Percentiles rank a stretch among this genome's conserved stretches.
phyloP scores from a whole-genome alignment of 495 filamentous ascomycete genomes.

The Chlorociboria aeruginascens region DNA sequence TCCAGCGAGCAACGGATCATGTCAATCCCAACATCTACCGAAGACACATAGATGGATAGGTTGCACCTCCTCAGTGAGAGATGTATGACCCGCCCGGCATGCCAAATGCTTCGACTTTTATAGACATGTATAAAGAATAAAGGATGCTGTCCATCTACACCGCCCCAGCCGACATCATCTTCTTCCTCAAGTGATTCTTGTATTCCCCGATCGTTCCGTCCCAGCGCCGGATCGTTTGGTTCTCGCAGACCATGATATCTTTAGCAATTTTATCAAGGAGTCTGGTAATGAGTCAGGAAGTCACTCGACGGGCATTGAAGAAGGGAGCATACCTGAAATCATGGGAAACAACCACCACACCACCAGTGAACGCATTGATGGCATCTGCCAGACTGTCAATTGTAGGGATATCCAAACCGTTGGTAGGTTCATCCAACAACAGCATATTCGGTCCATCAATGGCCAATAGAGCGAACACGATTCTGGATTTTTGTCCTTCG shows the following conservation, averaged over 20 bases:
- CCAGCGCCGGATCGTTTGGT: conserved; percentile 84
- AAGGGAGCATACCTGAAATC: conserved; percentile 70
- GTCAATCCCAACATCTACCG: neutral
- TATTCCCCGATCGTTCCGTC: conserved; percentile 82
- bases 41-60: neutral
- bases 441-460: conserved; percentile 98
- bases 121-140: neutral
- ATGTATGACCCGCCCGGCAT: neutral
- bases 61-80: neutral
- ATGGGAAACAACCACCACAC: conserved; percentile 96
- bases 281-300: conserved; percentile 32
- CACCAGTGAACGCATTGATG: conserved; percentile 90
- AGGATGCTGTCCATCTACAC: conserved; percentile 30
- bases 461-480: conserved; percentile 92
- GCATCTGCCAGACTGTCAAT: conserved; percentile 96
- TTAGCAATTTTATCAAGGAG: conserved; percentile 99
- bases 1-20: neutral
- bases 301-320: neutral
- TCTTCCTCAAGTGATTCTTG: conserved; percentile 98
- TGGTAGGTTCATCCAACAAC: conserved; percentile 94
- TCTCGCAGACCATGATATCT: conserved; percentile 98
- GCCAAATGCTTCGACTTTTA: conserved; percentile 6
- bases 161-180: conserved; percentile 63
- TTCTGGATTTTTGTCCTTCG: conserved; percentile 93
- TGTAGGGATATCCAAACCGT: conserved; percentile 98